A percentile compares a stretch with the other conserved stretches of the same genome.
phyloP scores from a whole-genome alignment of 176 grass and related monocot species.

The Puccinellia tenuiflora region DNA sequence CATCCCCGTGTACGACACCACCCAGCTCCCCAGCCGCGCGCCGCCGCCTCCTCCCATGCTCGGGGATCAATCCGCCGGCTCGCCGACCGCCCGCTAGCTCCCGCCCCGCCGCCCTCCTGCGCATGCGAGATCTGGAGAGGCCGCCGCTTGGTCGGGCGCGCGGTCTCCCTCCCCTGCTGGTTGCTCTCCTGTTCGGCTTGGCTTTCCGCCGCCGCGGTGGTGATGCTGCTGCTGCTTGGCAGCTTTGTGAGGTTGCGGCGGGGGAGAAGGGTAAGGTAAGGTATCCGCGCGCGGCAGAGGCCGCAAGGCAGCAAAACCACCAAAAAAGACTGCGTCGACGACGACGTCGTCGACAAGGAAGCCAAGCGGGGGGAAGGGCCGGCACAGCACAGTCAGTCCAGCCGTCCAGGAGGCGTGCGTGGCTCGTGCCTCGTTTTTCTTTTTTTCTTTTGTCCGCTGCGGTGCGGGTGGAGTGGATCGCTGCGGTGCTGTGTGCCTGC shows the following conservation, averaged over 20 bases:
- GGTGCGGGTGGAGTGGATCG: too few species aligned
- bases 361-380: background rate
- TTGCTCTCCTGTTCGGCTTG: background rate
- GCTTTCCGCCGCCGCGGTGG: background rate
- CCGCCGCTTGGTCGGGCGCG: background rate
- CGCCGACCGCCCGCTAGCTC: background rate
- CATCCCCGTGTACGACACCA: slow-evolving; percentile 88
- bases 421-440: background rate
- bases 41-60: slow-evolving; percentile 25
- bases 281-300: background rate
- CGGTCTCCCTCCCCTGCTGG: too few species aligned
- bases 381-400: too few species aligned
- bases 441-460: background rate
- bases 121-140: slow-evolving; percentile 46
- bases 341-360: slow-evolving; percentile 33
- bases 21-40: slow-evolving; percentile 53
- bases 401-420: background rate
- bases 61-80: background rate
- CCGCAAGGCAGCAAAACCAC: background rate
- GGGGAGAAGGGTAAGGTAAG: slow-evolving; percentile 11
- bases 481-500: too few species aligned
- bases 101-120: background rate
- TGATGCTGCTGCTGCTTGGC: background rate
- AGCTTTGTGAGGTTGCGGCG: background rate
- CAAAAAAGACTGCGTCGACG: slow-evolving; percentile 10